Percentiles rank a stretch among this genome's conserved stretches.
Evolutionary conservation across 345 rosid genomes (phyloP).

Genomic region (Mercurialis annua): DNA sequence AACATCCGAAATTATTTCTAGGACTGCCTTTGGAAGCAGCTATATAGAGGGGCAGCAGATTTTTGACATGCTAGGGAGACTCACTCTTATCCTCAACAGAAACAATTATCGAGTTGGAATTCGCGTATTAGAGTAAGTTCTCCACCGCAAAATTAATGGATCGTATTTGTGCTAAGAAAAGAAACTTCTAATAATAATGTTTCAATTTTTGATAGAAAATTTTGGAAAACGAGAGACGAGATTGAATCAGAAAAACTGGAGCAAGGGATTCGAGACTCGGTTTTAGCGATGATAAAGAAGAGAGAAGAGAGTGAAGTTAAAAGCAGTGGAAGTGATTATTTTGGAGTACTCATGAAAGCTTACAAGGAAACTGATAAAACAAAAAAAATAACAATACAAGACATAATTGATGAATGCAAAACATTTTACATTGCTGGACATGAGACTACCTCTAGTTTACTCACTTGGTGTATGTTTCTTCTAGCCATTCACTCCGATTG

Average conservation of each 20-base stretch:
- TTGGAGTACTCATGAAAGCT: constrained; percentile 24
- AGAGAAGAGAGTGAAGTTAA: not conserved
- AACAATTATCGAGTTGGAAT: constrained; percentile 12
- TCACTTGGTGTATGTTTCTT: no score
- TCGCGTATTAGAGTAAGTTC: not conserved
- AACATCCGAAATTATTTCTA: constrained; percentile 47
- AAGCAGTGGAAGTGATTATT: constrained; percentile 19
- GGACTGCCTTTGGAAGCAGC: constrained; percentile 52
- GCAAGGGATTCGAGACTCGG: not conserved
- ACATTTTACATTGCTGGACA: no score
- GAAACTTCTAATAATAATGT: no score
- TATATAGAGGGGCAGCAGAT: constrained; percentile 40
- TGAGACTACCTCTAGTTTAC: no score
- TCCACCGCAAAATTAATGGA: no score
- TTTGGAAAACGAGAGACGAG: constrained; percentile 25
- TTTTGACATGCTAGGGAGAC: constrained; percentile 33
- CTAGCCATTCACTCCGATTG: constrained; percentile 33
- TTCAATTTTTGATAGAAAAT: constrained; percentile 19
- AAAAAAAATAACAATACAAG: constrained; percentile 22
- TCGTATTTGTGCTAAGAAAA: not conserved
- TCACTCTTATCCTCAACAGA: constrained; percentile 13
- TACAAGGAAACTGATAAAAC: constrained; percentile 14
- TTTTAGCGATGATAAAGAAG: constrained; percentile 19
- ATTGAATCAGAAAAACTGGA: constrained; percentile 17
- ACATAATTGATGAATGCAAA: constrained; percentile 26